phyloP scores from a whole-genome alignment of 2,329 filamentous ascomycete genomes.

The Cladosporium sp. region DNA sequence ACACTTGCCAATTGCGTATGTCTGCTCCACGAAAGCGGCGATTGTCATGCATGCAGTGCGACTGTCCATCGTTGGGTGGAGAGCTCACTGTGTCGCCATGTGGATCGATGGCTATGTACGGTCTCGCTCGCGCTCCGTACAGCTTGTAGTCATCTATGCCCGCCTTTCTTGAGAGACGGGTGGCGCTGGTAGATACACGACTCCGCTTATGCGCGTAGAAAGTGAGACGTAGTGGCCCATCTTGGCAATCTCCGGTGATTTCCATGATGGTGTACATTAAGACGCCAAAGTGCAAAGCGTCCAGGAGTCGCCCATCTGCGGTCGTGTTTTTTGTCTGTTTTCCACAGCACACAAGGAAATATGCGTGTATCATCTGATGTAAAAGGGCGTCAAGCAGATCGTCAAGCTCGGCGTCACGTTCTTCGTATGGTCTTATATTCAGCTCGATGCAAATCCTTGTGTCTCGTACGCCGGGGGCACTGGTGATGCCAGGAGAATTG shows the following conservation, averaged over 20 bases:
- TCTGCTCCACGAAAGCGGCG: constrained; percentile 24
- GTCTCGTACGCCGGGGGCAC: constrained; percentile 28
- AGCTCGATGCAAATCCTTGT: constrained; percentile 35
- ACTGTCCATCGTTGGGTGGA: constrained; percentile 22
- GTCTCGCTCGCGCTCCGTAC: background rate
- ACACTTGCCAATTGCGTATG: constrained; percentile 31
- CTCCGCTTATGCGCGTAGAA: constrained; percentile 28
- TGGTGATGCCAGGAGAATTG: constrained; percentile 34
- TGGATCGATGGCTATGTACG: constrained; percentile 23
- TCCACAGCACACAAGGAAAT: constrained; percentile 41
- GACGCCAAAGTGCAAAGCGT: constrained; percentile 39
- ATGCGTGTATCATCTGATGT: constrained; percentile 46
- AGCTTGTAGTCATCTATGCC: background rate
- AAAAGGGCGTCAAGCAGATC: constrained; percentile 36
- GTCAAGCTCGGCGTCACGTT: constrained; percentile 27
- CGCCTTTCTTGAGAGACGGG: background rate
- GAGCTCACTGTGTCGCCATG: constrained; percentile 15
- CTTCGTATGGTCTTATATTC: constrained; percentile 25
- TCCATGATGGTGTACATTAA: constrained; percentile 36
- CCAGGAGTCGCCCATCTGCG: constrained; percentile 33
- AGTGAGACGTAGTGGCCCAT: constrained; percentile 28
- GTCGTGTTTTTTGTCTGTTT: constrained; percentile 29
- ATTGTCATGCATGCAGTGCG: constrained; percentile 30
- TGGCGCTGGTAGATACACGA: background rate
- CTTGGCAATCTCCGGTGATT: constrained; percentile 25